Evolutionary conservation across 2,329 filamentous ascomycete species (phyloP).

Genomic region (Phialocephala sp.): DNA sequence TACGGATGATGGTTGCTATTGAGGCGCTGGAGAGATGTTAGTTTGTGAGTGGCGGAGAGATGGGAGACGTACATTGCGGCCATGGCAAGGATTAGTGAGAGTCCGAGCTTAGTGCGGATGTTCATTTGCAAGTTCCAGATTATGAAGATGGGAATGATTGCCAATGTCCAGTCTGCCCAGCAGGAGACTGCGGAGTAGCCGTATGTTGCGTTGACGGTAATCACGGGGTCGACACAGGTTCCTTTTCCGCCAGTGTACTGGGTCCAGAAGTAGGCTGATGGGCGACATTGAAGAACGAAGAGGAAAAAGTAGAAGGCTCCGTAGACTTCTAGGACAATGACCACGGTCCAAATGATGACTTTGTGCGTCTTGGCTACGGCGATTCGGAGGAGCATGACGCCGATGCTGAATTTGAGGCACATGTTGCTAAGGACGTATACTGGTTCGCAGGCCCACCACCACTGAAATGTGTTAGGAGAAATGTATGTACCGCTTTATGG

Average conservation of each 20-base stretch:
- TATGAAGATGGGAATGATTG: constrained; percentile 48
- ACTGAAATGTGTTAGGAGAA: constrained; percentile 24
- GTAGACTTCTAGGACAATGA: constrained; percentile 44
- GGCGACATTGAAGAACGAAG: constrained; percentile 47
- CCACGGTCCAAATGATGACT: constrained; percentile 43
- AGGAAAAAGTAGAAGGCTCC: constrained; percentile 47
- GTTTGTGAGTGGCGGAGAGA: background rate
- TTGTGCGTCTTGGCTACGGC: constrained; percentile 41
- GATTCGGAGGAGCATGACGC: constrained; percentile 49
- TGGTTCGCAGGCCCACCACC: constrained; percentile 48
- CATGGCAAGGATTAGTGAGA: constrained; percentile 41
- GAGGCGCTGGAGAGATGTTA: constrained; percentile 43
- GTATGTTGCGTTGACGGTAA: constrained; percentile 45
- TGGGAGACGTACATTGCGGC: constrained; percentile 46
- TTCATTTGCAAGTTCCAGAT: constrained; percentile 51
- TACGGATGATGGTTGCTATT: constrained; percentile 49
- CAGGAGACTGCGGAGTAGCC: constrained; percentile 48
- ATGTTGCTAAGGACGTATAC: constrained; percentile 49
- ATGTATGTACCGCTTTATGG: background rate
- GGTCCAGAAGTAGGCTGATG: constrained; percentile 48
- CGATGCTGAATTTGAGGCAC: constrained; percentile 47
- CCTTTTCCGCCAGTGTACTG: constrained; percentile 43
- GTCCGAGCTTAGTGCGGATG: constrained; percentile 45
- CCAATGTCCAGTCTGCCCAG: constrained; percentile 49
- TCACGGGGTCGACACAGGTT: constrained; percentile 41